Evolutionary conservation across 768 basidiomycete species (phyloP).

Genomic region (Suillus ampliporus): DNA sequence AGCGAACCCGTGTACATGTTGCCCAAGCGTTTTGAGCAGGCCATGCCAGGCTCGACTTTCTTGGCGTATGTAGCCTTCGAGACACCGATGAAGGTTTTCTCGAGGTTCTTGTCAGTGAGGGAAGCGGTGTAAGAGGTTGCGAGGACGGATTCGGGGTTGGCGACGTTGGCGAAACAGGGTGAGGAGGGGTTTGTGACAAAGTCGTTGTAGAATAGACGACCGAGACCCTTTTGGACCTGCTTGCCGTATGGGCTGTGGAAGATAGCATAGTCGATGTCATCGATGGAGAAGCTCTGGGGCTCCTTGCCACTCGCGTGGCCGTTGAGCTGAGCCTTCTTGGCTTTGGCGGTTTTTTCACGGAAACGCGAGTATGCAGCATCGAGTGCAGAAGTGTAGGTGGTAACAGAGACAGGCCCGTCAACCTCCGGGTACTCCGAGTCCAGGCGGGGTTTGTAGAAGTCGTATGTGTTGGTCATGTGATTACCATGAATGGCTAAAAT

Average conservation of each 20-base stretch:
- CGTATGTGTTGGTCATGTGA: conserved; percentile 97
- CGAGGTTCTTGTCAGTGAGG: conserved; percentile 91
- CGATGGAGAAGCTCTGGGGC: conserved; percentile 66
- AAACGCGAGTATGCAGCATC: conserved; percentile 88
- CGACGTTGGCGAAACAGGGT: conserved; percentile 70
- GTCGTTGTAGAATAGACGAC: conserved; percentile 91
- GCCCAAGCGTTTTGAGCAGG: conserved; percentile 87
- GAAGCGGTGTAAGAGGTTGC: conserved; percentile 71
- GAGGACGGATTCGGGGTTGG: conserved; percentile 74
- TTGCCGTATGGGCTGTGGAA: conserved; percentile 99
- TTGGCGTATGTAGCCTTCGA: conserved; percentile 77
- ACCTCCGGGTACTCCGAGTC: conserved; percentile 96
- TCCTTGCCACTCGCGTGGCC: conserved; percentile 41
- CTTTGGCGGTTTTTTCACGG: conserved; percentile 79
- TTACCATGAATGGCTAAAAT: conserved; percentile 88
- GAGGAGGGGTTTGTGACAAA: conserved; percentile 79
- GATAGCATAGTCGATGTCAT: conserved; percentile 88
- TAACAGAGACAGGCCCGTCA: conserved; percentile 95
- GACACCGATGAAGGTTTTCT: conserved; percentile 89
- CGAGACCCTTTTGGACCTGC: conserved; percentile 96
- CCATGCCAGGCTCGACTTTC: conserved; percentile 83
- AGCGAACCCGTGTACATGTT: conserved; percentile 99
- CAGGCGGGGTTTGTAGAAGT: conserved; percentile 99
- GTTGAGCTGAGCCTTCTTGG: conserved; percentile 52
- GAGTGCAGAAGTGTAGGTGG: conserved; percentile 92